Conservation (phyloP, 345 rosid genomes). For the Arabis hirsuta region DNA sequence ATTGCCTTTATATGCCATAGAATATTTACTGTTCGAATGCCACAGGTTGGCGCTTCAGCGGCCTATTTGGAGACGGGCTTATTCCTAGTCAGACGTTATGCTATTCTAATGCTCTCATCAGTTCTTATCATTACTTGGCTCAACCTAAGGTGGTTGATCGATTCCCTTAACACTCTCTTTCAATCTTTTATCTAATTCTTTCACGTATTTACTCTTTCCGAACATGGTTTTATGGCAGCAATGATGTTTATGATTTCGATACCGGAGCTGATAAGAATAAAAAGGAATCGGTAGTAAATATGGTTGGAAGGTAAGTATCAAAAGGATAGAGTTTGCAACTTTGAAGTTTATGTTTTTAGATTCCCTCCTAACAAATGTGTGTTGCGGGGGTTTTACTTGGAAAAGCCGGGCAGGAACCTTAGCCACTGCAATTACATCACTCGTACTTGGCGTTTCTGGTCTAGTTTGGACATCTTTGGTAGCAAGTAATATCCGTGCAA, state of each 20-base stretch:
- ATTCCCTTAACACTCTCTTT: conserved; percentile 2
- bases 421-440: conserved; percentile 58
- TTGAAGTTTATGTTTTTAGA: background rate
- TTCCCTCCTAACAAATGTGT: background rate
- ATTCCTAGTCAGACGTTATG: conserved; percentile 58
- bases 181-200: conserved; percentile 10
- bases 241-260: conserved; percentile 93
- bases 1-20: background rate
- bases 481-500: conserved; percentile 59
- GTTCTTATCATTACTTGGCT: conserved; percentile 81
- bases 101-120: conserved; percentile 71
- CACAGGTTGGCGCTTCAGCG: conserved; percentile 80
- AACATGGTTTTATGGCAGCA: conserved; percentile 60
- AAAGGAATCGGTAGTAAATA: conserved; percentile 84
- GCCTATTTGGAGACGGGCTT: conserved; percentile 78
- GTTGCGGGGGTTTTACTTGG: background rate
- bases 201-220: conserved; percentile 8
- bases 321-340: conserved; percentile 3
- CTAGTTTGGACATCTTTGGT: conserved; percentile 61
- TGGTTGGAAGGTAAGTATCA: conserved; percentile 70
- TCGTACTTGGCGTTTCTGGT: conserved; percentile 63
- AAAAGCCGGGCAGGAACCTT: conserved; percentile 71
- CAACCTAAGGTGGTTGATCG: conserved; percentile 66
- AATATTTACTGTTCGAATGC: conserved; percentile 11
- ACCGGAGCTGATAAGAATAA: conserved; percentile 94